A percentile compares a stretch with the other conserved stretches of the same genome.
These are phyloP conservation scores for Chrysanthemum seticuspe DNA, from an alignment of 129 eudicot species.

Conservation along the genomic window DNA sequence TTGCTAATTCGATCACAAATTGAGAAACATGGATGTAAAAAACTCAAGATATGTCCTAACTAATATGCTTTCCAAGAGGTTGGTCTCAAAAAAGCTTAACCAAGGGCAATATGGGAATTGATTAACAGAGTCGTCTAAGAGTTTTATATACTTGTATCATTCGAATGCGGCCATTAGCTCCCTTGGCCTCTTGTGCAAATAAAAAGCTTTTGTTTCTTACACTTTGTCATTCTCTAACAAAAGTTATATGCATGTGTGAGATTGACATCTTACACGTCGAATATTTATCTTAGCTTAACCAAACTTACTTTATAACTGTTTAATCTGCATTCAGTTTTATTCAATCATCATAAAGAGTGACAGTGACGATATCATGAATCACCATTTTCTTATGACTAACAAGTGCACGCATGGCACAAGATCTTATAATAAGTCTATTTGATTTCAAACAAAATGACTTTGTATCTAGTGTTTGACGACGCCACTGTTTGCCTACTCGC, in stretches of 20 bases:
- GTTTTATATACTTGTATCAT: slow-evolving; percentile 23
- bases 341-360: slow-evolving; percentile 9
- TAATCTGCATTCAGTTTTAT: background rate
- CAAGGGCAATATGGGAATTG: background rate
- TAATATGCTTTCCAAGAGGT: no score
- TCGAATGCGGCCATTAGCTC: slow-evolving; percentile 43
- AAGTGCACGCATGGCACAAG: slow-evolving; percentile 14
- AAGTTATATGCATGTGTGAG: slow-evolving; percentile 17
- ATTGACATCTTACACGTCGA: slow-evolving; percentile 31
- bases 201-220: slow-evolving; percentile 34
- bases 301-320: background rate
- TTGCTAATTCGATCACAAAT: no score
- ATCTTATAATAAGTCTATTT: slow-evolving; percentile 13
- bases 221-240: background rate
- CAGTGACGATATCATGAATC: slow-evolving; percentile 9
- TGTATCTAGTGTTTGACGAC: slow-evolving; percentile 15
- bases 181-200: slow-evolving; percentile 33
- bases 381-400: slow-evolving; percentile 13
- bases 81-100: no score
- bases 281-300: background rate
- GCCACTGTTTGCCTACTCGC: slow-evolving; percentile 22
- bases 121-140: background rate
- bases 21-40: no score
- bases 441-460: slow-evolving; percentile 22
- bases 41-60: no score